Evolutionary conservation across 768 basidiomycete species (phyloP).

Genomic region (Naematelia aurantialba): DNA sequence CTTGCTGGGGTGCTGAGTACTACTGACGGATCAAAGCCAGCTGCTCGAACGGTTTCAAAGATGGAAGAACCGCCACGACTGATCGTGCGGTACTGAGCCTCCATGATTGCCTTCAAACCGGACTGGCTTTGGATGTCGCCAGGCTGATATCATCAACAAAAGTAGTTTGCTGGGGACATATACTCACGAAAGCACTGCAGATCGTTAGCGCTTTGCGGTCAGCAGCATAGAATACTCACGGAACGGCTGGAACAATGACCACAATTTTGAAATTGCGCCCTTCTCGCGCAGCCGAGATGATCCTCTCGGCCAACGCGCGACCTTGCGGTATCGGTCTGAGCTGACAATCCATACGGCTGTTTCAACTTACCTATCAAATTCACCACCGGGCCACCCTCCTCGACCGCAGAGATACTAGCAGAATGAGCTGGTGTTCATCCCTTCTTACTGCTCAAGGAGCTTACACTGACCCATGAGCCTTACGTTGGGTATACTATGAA

Average conservation of each 20-base stretch:
- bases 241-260: conserved; percentile 82
- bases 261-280: conserved; percentile 81
- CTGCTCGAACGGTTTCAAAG: conserved; percentile 73
- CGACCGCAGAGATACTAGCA: conserved; percentile 71
- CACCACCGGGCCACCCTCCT: conserved; percentile 62
- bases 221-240: conserved; percentile 46
- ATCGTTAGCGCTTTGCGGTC: conserved; percentile 1
- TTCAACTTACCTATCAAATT: conserved; percentile 67
- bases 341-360: neutral
- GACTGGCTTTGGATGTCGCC: conserved; percentile 69
- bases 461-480: conserved; percentile 2
- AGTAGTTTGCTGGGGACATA: neutral
- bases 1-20: conserved; percentile 5
- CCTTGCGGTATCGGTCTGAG: conserved; percentile 34
- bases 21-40: conserved; percentile 59
- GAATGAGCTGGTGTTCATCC: conserved; percentile 1
- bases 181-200: conserved; percentile 59
- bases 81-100: conserved; percentile 66
- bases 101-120: conserved; percentile 66
- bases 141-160: conserved; percentile 51
- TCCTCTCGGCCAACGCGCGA: conserved; percentile 73
- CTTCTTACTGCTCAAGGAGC: neutral
- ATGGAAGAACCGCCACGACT: conserved; percentile 84
- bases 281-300: conserved; percentile 70
- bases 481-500: conserved; percentile 20